These are phyloP conservation scores for Heliocybe sulcata DNA, from an alignment of 1,284 basidiomycete genomes.

Conservation along the genomic window DNA sequence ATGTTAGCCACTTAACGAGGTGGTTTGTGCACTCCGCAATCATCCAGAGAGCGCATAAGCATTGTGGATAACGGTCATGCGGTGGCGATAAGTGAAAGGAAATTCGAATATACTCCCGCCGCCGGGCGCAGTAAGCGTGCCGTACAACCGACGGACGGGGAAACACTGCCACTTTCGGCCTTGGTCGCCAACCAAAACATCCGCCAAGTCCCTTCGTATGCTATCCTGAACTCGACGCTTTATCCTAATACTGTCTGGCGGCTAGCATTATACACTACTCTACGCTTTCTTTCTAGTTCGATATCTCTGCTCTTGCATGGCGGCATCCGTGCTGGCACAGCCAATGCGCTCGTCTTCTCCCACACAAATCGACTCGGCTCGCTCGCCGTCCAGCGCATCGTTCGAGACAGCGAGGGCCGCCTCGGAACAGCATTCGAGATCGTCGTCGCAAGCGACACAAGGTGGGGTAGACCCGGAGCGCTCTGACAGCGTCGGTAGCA, in stretches of 20 bases:
- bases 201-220: not conserved
- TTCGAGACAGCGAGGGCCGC: slow-evolving; percentile 5
- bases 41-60: no score
- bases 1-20: no score
- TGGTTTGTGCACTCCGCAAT: no score
- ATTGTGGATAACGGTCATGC: no score
- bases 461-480: not conserved
- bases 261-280: not conserved
- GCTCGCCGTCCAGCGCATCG: slow-evolving; percentile 8
- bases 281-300: not conserved
- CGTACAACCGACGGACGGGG: not conserved
- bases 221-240: not conserved
- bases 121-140: not conserved
- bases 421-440: slow-evolving; percentile 1
- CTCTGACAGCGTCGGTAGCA: not conserved
- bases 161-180: not conserved
- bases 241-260: not conserved
- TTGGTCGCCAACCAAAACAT: slow-evolving; percentile 1
- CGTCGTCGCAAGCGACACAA: slow-evolving; percentile 5
- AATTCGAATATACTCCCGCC: not conserved
- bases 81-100: no score
- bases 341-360: not conserved
- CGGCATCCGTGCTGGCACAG: not conserved
- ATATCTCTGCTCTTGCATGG: not conserved
- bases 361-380: slow-evolving; percentile 1